Conservation (phyloP, 2,329 filamentous ascomycete genomes). For the Canariomyces notabilis region DNA sequence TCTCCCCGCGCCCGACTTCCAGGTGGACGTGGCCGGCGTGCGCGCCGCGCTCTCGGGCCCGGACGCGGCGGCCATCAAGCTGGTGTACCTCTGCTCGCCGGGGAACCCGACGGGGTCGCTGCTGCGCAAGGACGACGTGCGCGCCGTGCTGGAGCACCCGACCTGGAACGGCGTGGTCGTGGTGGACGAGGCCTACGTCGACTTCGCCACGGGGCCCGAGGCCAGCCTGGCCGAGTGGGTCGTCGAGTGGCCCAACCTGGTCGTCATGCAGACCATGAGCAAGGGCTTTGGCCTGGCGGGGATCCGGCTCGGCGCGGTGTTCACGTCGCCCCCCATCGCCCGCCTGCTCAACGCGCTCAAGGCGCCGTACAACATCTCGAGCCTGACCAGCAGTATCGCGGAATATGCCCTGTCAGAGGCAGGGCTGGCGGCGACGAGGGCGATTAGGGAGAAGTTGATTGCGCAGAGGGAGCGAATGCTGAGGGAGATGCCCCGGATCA, state of each 20-base stretch:
- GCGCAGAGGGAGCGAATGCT: constrained; percentile 73
- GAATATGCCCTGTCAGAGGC: constrained; percentile 61
- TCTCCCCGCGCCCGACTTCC: constrained; percentile 65
- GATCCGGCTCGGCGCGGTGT: constrained; percentile 83
- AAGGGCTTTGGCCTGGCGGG: constrained; percentile 96
- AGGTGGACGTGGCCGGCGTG: constrained; percentile 66
- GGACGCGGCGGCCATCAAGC: constrained; percentile 61
- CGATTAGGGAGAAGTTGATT: constrained; percentile 65
- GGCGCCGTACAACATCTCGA: constrained; percentile 93
- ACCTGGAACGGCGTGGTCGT: constrained; percentile 95
- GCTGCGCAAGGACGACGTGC: constrained; percentile 70
- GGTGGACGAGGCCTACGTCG: constrained; percentile 91
- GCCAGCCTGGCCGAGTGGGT: constrained; percentile 90
- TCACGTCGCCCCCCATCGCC: constrained; percentile 70
- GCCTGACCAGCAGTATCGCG: constrained; percentile 78
- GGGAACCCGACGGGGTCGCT: constrained; percentile 88
- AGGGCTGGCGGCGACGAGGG: constrained; percentile 69
- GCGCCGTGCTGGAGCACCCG: constrained; percentile 71
- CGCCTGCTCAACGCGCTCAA: constrained; percentile 84
- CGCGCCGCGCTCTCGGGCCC: constrained; percentile 53
- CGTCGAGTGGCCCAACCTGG: constrained; percentile 85
- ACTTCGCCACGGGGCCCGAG: constrained; percentile 73
- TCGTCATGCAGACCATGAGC: constrained; percentile 97
- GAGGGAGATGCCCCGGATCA: constrained; percentile 64
- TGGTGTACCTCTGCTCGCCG: constrained; percentile 89